Conservation (phyloP, 495 filamentous ascomycete species). For the Oleoguttula mirabilis region DNA sequence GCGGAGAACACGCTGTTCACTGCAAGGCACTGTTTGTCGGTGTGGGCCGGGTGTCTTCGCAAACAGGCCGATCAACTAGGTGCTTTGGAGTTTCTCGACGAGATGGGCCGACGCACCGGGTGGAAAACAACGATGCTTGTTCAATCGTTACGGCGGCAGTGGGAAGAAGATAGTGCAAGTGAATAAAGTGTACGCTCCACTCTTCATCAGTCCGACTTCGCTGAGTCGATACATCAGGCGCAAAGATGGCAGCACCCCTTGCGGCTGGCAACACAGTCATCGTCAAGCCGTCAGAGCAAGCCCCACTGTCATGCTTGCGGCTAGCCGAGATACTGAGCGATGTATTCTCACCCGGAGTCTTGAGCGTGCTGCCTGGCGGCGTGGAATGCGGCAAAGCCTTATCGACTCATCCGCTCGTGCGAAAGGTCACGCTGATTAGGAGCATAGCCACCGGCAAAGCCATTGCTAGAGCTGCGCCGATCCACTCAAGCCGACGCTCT, state of each 20-base stretch:
- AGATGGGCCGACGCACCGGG: background rate
- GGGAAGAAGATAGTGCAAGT: background rate
- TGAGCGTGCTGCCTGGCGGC: constrained; percentile 83
- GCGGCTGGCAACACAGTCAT: constrained; percentile 65
- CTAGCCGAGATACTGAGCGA: constrained; percentile 72
- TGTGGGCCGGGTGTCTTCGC: background rate
- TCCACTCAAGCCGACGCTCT: constrained; percentile 84
- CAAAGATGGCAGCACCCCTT: constrained; percentile 24
- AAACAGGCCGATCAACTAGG: background rate
- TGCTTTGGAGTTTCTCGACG: background rate
- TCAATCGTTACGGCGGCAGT: background rate
- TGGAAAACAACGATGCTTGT: background rate
- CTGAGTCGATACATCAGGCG: no score
- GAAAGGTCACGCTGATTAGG: constrained; percentile 89
- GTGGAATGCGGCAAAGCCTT: constrained; percentile 63
- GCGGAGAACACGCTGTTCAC: background rate
- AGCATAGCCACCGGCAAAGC: constrained; percentile 70
- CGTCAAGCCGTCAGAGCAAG: constrained; percentile 88
- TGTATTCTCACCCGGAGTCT: constrained; percentile 84
- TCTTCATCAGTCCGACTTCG: no score
- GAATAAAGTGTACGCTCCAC: no score
- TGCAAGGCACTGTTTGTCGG: background rate
- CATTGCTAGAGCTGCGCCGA: constrained; percentile 82
- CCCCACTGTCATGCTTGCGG: constrained; percentile 73
- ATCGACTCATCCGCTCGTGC: constrained; percentile 60